Conservation (phyloP, 495 filamentous ascomycete genomes). For the Bacidia gigantensis region DNA sequence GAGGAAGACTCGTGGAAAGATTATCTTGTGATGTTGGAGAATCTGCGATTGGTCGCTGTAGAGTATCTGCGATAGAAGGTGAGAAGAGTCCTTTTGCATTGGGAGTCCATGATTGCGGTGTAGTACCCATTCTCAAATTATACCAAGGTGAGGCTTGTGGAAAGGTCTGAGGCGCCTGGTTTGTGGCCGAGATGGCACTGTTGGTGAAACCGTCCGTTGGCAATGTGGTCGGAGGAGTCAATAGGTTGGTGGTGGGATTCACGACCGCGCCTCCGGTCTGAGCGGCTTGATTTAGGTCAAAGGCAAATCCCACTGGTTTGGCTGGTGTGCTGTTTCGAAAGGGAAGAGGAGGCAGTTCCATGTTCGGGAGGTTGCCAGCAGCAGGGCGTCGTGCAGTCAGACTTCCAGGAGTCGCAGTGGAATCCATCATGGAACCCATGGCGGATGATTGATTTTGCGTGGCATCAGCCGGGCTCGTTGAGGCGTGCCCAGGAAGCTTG, state of each 20-base stretch:
- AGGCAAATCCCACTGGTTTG: constrained; percentile 29
- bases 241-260: too few species aligned
- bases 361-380: constrained; percentile 45
- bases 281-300: not conserved
- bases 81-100: constrained; percentile 41
- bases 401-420: constrained; percentile 30
- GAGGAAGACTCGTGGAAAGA: constrained; percentile 29
- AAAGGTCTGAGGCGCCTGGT: constrained; percentile 26
- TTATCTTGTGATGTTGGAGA: constrained; percentile 37
- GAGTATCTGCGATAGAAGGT: constrained; percentile 31
- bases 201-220: constrained; percentile 38
- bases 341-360: constrained; percentile 45
- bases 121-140: constrained; percentile 31
- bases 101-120: constrained; percentile 31
- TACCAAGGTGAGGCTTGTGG: not conserved
- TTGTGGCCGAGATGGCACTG: constrained; percentile 39
- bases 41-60: constrained; percentile 32
- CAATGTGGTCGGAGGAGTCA: constrained; percentile 49
- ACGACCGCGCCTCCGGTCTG: too few species aligned
- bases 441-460: constrained; percentile 28
- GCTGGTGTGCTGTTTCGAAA: constrained; percentile 34
- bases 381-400: constrained; percentile 46
- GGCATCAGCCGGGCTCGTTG: constrained; percentile 32
- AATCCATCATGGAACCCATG: constrained; percentile 33
- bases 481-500: constrained; percentile 18